Percentiles rank a stretch among this genome's conserved stretches.
These are phyloP conservation scores for Hymenoscyphus fructigenus DNA, from an alignment of 2,329 filamentous ascomycete genomes.

Conservation along the genomic window DNA sequence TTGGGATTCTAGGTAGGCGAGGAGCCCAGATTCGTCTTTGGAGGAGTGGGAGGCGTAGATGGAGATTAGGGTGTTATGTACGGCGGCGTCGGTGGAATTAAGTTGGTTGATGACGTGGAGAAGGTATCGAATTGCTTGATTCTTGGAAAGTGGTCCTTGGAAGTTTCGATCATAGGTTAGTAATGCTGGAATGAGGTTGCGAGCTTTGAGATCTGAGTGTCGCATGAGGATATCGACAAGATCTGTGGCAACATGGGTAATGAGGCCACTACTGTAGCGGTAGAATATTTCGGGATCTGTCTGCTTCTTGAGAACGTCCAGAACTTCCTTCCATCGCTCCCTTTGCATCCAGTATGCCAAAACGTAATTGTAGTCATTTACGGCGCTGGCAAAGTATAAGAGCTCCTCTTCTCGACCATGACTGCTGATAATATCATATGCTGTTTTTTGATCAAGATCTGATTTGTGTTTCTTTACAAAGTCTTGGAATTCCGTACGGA, in stretches of 20 bases:
- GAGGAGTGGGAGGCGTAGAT: constrained; percentile 89
- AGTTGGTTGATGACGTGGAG: constrained; percentile 90
- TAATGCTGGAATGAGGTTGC: constrained; percentile 87
- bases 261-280: constrained; percentile 93
- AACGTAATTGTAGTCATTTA: constrained; percentile 93
- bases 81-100: constrained; percentile 75
- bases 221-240: constrained; percentile 95
- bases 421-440: constrained; percentile 93
- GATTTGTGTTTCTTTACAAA: constrained; percentile 83
- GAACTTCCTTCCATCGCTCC: constrained; percentile 84
- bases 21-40: constrained; percentile 78
- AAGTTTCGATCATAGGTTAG: constrained; percentile 88
- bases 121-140: constrained; percentile 91
- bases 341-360: constrained; percentile 96
- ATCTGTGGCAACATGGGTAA: constrained; percentile 81
- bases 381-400: constrained; percentile 82
- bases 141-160: constrained; percentile 66
- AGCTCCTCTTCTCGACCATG: constrained; percentile 93
- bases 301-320: constrained; percentile 89
- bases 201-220: constrained; percentile 78
- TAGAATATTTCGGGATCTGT: constrained; percentile 93
- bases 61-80: constrained; percentile 95
- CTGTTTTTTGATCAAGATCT: constrained; percentile 87
- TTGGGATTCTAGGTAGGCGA: constrained; percentile 88
- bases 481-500: constrained; percentile 80